Base-by-base conservation (phyloP, 352 stramenopile species). In the Elongisporangium anandrum region DNA sequence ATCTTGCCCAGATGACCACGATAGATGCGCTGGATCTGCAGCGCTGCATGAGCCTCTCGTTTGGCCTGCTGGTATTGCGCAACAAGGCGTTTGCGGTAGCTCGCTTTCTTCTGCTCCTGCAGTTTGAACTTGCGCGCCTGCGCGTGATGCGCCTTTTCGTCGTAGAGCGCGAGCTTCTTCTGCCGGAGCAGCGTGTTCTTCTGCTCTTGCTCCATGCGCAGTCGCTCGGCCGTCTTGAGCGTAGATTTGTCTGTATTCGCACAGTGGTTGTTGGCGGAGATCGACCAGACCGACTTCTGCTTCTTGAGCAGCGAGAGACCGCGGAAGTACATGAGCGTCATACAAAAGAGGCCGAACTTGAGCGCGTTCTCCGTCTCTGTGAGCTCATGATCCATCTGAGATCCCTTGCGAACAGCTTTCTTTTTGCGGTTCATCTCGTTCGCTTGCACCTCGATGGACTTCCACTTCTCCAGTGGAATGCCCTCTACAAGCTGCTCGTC, bases 251-350 rank as follows among this genome's bases (percentile, higher is more conserved):
- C 54, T 19, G 55, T 47, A 8, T 47, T 50, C 29, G 26, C 29
- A 29, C 38, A 38, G 3, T 63, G 57, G 38, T 84, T 75, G 54
- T 64, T 59, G 2, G 63, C 59, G 0, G 69, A 81, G 41, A 77
- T 70, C 5, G 77, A 88, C 88, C 87, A 97, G 10, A 80, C 66
- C 2, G 65, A 71, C 50, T 94, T 86, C 61, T 98, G 89, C 34
- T 92, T 83, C 56, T 85, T 85, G 13, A 98, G 71, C 56, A 97
- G 61, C 13, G 88, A 89, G 54, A 98, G 75, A 4, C 88, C 91
- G 49, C 92, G 81, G 55, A 99, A 99, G 71, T 98, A 98, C 93
- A 98, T 97, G 48, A 99, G 80, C 34, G 93, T 98, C 68, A 99
- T 87, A 69, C 78, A 97, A 63, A 99, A 99, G 19, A 99, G 65